These are phyloP conservation scores for Chaetoceros muelleri DNA, from an alignment of 108 stramenopile genomes.

Conservation along the genomic window DNA sequence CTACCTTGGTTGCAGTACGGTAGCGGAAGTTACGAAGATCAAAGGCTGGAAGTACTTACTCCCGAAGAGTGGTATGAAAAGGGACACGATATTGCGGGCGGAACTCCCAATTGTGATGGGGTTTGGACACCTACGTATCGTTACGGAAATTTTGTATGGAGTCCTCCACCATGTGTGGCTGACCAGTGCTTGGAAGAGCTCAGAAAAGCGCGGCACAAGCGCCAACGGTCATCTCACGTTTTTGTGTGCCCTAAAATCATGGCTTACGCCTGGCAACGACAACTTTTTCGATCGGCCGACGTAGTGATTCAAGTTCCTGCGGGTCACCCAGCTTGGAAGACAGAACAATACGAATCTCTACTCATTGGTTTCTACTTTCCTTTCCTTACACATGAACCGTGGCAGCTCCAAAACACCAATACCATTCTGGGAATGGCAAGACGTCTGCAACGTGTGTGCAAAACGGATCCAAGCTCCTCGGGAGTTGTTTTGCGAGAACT, in stretches of 20 bases:
- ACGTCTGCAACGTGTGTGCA: no score
- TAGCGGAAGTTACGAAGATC: neutral
- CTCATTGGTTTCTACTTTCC: no score
- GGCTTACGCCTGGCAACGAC: neutral
- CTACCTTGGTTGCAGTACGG: constrained; percentile 11
- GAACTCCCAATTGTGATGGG: constrained; percentile 1
- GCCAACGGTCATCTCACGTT: neutral
- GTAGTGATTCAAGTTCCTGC: no score
- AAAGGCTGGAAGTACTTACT: neutral
- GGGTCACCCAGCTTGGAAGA: no score
- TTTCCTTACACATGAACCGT: neutral
- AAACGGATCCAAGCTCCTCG: constrained; percentile 6
- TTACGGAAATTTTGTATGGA: constrained; percentile 4
- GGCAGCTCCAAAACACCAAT: neutral
- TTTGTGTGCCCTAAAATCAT: no score
- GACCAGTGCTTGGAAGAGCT: no score
- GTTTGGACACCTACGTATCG: constrained; percentile 9
- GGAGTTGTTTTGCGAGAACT: no score
- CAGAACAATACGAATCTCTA: neutral
- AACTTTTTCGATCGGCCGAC: no score
- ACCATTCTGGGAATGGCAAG: neutral
- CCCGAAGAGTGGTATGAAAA: neutral
- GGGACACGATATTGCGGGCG: neutral
- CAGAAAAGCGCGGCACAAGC: no score
- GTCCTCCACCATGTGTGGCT: no score